phyloP scores from a whole-genome alignment of 2,329 filamentous ascomycete species.

The Magnaporthales sp. region DNA sequence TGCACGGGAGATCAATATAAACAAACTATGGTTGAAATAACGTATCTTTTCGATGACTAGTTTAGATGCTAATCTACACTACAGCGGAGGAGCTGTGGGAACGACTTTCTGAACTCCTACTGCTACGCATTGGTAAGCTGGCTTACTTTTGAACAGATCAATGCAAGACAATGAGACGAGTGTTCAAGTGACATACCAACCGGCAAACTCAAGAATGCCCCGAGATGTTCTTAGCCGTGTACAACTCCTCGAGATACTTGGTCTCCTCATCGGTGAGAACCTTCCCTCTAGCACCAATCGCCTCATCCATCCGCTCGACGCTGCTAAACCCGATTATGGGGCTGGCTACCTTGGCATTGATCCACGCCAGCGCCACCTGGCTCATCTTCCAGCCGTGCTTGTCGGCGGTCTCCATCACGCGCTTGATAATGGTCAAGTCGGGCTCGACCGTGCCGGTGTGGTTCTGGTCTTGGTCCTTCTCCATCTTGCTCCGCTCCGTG shows the following conservation, averaged over 20 bases:
- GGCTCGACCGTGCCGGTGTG: constrained; percentile 12
- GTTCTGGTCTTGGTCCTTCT: constrained; percentile 2
- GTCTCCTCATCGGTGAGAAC: constrained; percentile 49
- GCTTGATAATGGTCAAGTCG: constrained; percentile 14
- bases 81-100: neutral
- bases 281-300: constrained; percentile 35
- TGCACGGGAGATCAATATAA: neutral
- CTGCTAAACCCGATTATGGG: constrained; percentile 56
- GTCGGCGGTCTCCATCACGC: constrained; percentile 11
- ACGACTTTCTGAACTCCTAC: neutral
- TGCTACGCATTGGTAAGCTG: neutral
- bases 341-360: constrained; percentile 39
- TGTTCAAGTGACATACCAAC: neutral
- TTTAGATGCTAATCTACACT: too few species aligned
- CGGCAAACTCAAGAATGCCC: constrained; percentile 19
- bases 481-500: constrained; percentile 7
- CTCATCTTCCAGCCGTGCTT: constrained; percentile 12
- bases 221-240: constrained; percentile 40
- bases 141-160: neutral
- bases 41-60: too few species aligned
- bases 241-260: constrained; percentile 53
- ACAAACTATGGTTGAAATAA: neutral
- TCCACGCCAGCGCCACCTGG: constrained; percentile 57
- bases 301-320: constrained; percentile 52
- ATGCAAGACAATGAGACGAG: too few species aligned